A percentile compares a stretch with the other conserved stretches of the same genome.
Conservation (phyloP, 2,329 filamentous ascomycete species). For the Diaporthe australafricana region DNA sequence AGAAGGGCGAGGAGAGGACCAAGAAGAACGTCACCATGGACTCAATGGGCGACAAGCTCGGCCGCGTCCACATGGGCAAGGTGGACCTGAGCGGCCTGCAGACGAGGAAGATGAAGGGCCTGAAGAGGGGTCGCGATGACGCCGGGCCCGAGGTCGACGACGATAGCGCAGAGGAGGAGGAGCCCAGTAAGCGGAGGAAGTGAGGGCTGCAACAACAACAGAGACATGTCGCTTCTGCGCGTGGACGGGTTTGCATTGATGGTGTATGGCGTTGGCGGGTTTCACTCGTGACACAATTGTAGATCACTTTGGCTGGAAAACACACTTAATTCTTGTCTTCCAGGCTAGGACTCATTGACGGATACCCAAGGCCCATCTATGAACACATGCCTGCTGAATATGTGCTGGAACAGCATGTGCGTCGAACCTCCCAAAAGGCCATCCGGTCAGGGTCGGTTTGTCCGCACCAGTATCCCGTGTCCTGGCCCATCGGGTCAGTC, state of each 20-base stretch:
- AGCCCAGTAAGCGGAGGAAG: constrained; percentile 52
- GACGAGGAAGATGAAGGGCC: constrained; percentile 98
- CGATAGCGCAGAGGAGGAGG: constrained; percentile 50
- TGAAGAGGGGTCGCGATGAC: constrained; percentile 82
- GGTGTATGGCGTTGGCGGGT: constrained; percentile 36
- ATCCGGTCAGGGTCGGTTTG: not conserved
- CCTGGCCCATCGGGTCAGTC: not conserved
- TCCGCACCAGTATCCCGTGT: not conserved
- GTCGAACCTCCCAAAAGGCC: not conserved
- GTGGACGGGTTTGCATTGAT: constrained; percentile 27
- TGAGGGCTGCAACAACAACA: constrained; percentile 32
- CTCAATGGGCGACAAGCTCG: constrained; percentile 94
- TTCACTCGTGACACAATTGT: constrained; percentile 9
- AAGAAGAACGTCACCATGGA: constrained; percentile 99
- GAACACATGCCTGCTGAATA: not conserved
- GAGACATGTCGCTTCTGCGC: not conserved
- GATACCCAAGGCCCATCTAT: not conserved
- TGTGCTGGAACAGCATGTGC: constrained; percentile 5
- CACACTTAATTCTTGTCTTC: not conserved
- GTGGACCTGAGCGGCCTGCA: constrained; percentile 90
- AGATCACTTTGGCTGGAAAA: constrained; percentile 9
- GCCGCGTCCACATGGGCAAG: constrained; percentile 89
- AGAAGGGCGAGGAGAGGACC: constrained; percentile 77
- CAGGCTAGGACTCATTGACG: not conserved
- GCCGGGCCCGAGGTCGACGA: constrained; percentile 61